Base-by-base conservation (phyloP, 2,329 filamentous ascomycete species). In the Claviceps sp. region DNA sequence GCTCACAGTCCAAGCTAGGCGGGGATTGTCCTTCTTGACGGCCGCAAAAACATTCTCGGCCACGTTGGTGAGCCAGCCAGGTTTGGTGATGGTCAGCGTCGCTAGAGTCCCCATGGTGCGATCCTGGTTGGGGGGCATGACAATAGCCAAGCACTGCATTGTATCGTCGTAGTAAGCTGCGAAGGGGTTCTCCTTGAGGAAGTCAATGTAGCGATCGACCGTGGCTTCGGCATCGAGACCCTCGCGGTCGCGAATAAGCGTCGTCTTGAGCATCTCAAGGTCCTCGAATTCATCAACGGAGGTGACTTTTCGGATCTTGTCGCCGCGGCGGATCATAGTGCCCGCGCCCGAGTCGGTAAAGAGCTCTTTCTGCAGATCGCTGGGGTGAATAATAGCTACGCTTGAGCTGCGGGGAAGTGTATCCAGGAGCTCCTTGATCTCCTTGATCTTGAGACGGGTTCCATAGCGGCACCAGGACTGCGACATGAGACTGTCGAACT, bases 311-410 rank as follows among this genome's bases (percentile, higher is more conserved):
- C 86, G 79, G 38, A 97, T 79, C 74, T 94, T 95, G 69, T 91
- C 91, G 52, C 93, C 93, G 42, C 91, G 81, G 59, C 90, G 83
- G 63, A 97, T 95, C 55, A 97, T 74, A 37, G 91, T 97, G 54
- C 93, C 91, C 48, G 90, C 91, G 58, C 93, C 91, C 11, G 88
- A 93, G 69, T 97, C 89, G 16, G 91, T 97, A 70, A 97, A 96
- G 5, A 97, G 74, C 68, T 98, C 93, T 72, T 94, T 95, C 71
- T 97, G 90, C 44, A 98, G 77, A 67, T 95, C 90, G 57, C 87
- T 89, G 2, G 93, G 91, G 70, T 97, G 90, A 60, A 97, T 98
- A 63, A 98, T 97, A 55, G 93, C 93, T 48, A 98, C 91, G 61
- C 88, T 95, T 18, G 91, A 96, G 52, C 87, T 91, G 61, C 88